phyloP scores from a whole-genome alignment of 306 rosid genomes.

The Corylus heterophylla region DNA sequence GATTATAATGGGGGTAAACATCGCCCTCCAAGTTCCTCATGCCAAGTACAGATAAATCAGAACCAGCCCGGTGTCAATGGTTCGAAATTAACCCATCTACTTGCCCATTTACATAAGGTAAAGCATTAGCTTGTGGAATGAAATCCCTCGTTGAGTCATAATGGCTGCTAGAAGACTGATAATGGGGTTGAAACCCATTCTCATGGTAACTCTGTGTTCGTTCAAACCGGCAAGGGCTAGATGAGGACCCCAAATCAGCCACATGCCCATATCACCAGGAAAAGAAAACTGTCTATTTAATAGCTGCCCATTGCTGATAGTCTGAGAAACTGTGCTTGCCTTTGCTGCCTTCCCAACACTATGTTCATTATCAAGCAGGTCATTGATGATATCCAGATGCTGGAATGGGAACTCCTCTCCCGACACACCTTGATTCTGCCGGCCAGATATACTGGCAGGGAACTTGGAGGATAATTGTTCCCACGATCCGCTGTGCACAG shows the following conservation, averaged over 20 bases:
- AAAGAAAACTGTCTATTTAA: constrained; percentile 72
- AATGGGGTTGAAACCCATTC: constrained; percentile 59
- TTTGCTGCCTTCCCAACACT: constrained; percentile 40
- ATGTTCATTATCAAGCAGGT: constrained; percentile 84
- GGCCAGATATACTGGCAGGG: constrained; percentile 67
- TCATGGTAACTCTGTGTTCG: constrained; percentile 79
- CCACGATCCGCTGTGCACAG: constrained; percentile 47
- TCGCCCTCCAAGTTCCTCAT: constrained; percentile 58
- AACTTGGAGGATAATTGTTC: constrained; percentile 49
- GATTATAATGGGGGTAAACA: constrained; percentile 58
- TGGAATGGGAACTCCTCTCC: constrained; percentile 96
- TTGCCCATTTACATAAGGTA: constrained; percentile 66
- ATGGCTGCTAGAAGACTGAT: constrained; percentile 45
- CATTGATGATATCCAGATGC: constrained; percentile 95
- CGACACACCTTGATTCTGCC: constrained; percentile 62
- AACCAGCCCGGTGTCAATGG: constrained; percentile 69
- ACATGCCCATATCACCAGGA: constrained; percentile 63
- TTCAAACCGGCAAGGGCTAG: constrained; percentile 81
- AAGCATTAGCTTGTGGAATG: constrained; percentile 44
- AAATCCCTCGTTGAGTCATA: constrained; percentile 63
- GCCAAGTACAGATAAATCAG: constrained; percentile 60
- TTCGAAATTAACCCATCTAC: constrained; percentile 68
- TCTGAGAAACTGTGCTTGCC: constrained; percentile 41
- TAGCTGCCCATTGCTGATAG: constrained; percentile 44
- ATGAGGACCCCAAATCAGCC: constrained; percentile 62